Evolutionary conservation across 2,329 filamentous ascomycete species (phyloP), one percentile per base, ranked within the genome.

Genomic region (Penicillium sclerotiorum): DNA sequence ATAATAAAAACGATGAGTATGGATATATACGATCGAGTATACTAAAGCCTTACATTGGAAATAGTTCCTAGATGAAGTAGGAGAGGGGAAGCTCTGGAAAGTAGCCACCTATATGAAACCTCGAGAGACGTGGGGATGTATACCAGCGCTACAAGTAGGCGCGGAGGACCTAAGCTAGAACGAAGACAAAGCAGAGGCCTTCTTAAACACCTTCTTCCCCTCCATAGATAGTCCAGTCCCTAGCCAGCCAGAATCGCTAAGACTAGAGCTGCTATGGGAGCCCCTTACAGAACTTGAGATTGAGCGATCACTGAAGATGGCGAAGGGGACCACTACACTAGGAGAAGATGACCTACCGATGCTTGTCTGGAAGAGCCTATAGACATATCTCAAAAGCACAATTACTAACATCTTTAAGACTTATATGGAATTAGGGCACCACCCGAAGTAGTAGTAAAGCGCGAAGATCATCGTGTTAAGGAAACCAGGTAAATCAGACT

Each of bases 401-500:
- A 55, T 21, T 35, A 64, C 38, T 48, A 61, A n/a, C 1, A 48
- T 55, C 2, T 50, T 57, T 30, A 30, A 27, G 5, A 33, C 38
- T n/a, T 55, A 4, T 0, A 9, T 55, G 0, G 13, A 50, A 11
- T 46, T 56, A 43, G 55, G 56, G 21, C 35, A 64, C 39, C 50
- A 61, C 36, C 61, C 54, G 3, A 36, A 43, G 22, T 40, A 44
- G 49, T 64, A 46, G 59, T 42, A 53, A 7, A 45, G 17, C 11
- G 57, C 52, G 17, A 51, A 50, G 15, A 63, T 65, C 27, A 38
- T 64, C 4, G 54, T 61, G 1, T 44, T 65, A 21, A 45, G 58
- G 20, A 67, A 67, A 35, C 62, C 57, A 2, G 49, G 53, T 5
- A 64, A 66, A 30, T 51, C 42, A 18, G 58, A n/a, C n/a, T n/a